These are phyloP conservation scores for Nicotiana undulata DNA, from an alignment of 257 asterid genomes.

Conservation along the genomic window DNA sequence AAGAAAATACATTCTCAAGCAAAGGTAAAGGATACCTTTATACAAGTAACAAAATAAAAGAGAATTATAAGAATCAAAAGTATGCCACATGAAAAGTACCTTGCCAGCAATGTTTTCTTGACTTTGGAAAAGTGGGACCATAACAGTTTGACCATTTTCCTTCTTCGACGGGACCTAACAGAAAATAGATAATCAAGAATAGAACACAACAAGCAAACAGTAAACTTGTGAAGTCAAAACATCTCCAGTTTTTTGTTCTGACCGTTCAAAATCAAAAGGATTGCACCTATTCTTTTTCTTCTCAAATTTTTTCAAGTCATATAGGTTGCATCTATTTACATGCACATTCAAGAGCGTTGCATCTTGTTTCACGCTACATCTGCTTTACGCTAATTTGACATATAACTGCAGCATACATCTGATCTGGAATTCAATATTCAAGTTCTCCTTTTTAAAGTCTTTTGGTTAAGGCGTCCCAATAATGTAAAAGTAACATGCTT, in stretches of 20 bases:
- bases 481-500: not conserved
- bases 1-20: not conserved
- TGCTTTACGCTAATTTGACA: not conserved
- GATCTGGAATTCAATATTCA: not conserved
- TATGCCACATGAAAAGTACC: conserved; percentile 18
- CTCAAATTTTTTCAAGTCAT: not conserved
- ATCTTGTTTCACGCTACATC: not conserved
- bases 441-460: not conserved
- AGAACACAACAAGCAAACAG: not conserved
- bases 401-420: not conserved
- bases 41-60: not conserved
- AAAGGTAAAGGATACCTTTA: not conserved
- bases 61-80: not conserved
- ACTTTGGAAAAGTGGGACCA: conserved; percentile 52
- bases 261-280: not conserved
- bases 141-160: conserved; percentile 40
- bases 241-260: not conserved
- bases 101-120: conserved; percentile 46
- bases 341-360: not conserved
- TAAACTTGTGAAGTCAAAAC: not conserved
- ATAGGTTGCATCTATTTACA: not conserved
- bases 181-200: not conserved
- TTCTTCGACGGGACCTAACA: conserved; percentile 39
- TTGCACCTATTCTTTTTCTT: not conserved
- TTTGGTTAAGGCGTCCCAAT: not conserved